A percentile compares a stretch with the other conserved stretches of the same genome.
Conservation (phyloP, 371 early-diverging fungal species). For the Mucor plumbeus region DNA sequence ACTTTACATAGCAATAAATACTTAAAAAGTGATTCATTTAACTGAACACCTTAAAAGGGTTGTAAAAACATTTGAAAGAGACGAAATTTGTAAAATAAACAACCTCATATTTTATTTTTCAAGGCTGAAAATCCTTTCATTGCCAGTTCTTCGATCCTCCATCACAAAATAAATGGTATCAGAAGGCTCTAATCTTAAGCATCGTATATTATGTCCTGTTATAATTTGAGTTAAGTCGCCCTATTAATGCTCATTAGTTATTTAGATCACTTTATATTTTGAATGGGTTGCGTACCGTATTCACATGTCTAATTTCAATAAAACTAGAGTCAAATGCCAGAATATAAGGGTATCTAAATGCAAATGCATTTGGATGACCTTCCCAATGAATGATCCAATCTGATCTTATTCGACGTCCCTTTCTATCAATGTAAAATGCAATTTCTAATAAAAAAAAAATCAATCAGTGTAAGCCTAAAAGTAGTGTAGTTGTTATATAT, state of each 20-base stretch:
- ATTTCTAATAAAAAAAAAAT: slow-evolving; percentile 57
- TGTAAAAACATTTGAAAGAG: too few relatives aligned
- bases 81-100: neutral
- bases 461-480: neutral
- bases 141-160: slow-evolving; percentile 42
- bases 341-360: slow-evolving; percentile 79
- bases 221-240: slow-evolving; percentile 42
- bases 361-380: slow-evolving; percentile 74
- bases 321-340: slow-evolving; percentile 88
- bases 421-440: slow-evolving; percentile 91
- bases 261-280: neutral
- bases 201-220: slow-evolving; percentile 64
- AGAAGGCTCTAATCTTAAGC: slow-evolving; percentile 55
- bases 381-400: slow-evolving; percentile 84
- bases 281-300: slow-evolving; percentile 45
- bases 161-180: slow-evolving; percentile 62
- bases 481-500: neutral
- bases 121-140: slow-evolving; percentile 11
- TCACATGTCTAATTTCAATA: slow-evolving; percentile 87
- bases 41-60: too few relatives aligned
- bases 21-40: too few relatives aligned
- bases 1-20: too few relatives aligned
- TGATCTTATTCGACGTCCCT: slow-evolving; percentile 77
- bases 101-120: neutral
- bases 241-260: too few relatives aligned